Percentiles rank a stretch among this genome's conserved stretches.
Evolutionary conservation across 2,329 filamentous ascomycete species (phyloP).

Genomic region (Neonectria ditissima): DNA sequence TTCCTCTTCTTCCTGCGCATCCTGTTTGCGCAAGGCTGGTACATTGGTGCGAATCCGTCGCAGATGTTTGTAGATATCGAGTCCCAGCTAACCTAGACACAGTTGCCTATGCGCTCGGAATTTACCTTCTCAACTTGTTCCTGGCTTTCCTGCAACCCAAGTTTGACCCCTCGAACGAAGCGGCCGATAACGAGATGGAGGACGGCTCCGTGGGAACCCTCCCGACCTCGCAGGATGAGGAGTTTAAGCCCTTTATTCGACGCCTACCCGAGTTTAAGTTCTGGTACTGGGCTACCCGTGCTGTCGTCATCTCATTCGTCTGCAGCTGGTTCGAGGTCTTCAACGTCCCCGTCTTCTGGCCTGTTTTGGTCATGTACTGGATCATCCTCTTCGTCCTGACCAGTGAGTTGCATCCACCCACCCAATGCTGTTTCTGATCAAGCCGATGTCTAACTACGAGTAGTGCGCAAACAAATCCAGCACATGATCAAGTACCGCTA

Average conservation of each 20-base stretch:
- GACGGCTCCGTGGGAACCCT: constrained; percentile 85
- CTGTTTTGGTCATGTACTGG: constrained; percentile 98
- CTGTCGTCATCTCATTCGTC: constrained; percentile 82
- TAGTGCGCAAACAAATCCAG: constrained; percentile 99
- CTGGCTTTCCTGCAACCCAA: constrained; percentile 98
- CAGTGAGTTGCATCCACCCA: constrained; percentile 72
- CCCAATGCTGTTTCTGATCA: too few species aligned
- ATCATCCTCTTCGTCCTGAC: constrained; percentile 95
- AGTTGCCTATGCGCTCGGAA: constrained; percentile 98
- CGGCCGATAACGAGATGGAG: constrained; percentile 93
- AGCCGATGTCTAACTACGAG: constrained; percentile 13
- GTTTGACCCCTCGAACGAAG: constrained; percentile 96
- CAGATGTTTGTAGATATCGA: not conserved
- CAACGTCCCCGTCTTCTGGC: constrained; percentile 99
- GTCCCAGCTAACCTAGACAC: constrained; percentile 28
- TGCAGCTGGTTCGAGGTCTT: constrained; percentile 96
- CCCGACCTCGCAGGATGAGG: constrained; percentile 95
- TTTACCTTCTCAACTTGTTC: constrained; percentile 99
- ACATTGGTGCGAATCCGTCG: constrained; percentile 77
- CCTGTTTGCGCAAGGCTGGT: constrained; percentile 95
- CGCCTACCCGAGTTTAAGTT: constrained; percentile 99
- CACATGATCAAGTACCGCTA: constrained; percentile 99
- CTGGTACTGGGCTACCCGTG: constrained; percentile 95
- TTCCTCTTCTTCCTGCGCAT: constrained; percentile 89
- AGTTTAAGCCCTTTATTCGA: constrained; percentile 97